Percentiles rank a stretch among this genome's conserved stretches.
These are phyloP conservation scores for Cymodocea nodosa DNA, from an alignment of 116 monocot species.

Conservation along the genomic window DNA sequence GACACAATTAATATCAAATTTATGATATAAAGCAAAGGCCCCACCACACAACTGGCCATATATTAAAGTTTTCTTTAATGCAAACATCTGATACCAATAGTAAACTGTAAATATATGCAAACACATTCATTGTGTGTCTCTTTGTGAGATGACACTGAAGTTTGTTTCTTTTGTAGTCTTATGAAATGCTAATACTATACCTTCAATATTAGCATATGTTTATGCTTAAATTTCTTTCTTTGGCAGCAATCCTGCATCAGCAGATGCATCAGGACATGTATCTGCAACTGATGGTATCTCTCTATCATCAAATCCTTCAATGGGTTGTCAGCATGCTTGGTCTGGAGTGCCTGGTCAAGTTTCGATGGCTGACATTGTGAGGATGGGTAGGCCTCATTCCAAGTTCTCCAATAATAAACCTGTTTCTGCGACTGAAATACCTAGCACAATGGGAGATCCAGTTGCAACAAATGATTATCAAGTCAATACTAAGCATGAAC, in stretches of 20 bases:
- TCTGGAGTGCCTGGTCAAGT: conserved; percentile 45
- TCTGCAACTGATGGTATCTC: conserved; percentile 6
- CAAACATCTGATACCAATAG: too few species aligned
- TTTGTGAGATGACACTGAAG: background rate
- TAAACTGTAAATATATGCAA: too few species aligned
- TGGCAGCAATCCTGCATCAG: background rate
- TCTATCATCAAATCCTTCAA: conserved; percentile 22
- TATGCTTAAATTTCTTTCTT: background rate
- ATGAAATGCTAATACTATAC: too few species aligned
- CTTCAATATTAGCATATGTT: too few species aligned
- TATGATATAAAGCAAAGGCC: too few species aligned
- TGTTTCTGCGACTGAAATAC: conserved; percentile 4
- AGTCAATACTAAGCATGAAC: background rate
- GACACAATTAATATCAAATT: too few species aligned
- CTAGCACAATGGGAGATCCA: background rate
- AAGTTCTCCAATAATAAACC: conserved; percentile 24
- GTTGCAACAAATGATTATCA: conserved; percentile 1
- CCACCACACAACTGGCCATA: too few species aligned
- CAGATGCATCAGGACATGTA: background rate
- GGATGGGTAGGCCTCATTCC: conserved; percentile 69
- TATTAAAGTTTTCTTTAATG: too few species aligned
- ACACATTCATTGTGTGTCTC: background rate
- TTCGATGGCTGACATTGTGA: conserved; percentile 93
- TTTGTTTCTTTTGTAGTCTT: background rate
- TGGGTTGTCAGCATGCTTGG: conserved; percentile 50